Evolutionary conservation across 306 rosid species (phyloP).

Genomic region (Acmispon strigosus): DNA sequence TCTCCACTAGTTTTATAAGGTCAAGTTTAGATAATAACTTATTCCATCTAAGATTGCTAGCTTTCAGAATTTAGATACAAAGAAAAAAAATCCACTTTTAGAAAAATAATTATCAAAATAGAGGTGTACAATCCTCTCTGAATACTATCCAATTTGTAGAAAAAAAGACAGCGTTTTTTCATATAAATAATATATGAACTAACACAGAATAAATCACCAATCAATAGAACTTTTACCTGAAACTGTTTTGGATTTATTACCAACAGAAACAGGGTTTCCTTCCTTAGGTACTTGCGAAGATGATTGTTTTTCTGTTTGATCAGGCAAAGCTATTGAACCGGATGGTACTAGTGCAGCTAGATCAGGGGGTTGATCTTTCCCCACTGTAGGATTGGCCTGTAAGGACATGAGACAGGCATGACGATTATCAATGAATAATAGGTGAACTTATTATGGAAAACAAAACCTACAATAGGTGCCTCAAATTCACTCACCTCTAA

Average conservation of each 20-base stretch:
- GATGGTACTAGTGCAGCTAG: constrained; percentile 79
- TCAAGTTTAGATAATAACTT: neutral
- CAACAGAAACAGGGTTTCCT: constrained; percentile 27
- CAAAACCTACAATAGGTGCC: neutral
- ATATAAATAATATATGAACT: neutral
- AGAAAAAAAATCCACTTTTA: neutral
- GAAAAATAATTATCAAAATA: neutral
- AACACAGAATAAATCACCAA: neutral
- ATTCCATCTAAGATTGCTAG: neutral
- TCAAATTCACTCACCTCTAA: constrained; percentile 65
- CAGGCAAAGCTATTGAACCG: constrained; percentile 39
- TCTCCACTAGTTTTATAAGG: neutral
- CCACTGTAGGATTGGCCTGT: constrained; percentile 82
- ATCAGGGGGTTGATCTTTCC: constrained; percentile 97
- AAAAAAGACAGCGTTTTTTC: neutral
- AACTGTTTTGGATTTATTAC: constrained; percentile 23
- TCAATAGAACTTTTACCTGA: constrained; percentile 36
- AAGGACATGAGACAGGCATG: neutral
- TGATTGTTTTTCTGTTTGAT: constrained; percentile 46
- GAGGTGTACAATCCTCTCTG: neutral
- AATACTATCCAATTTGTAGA: constrained; percentile 9
- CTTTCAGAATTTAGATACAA: neutral
- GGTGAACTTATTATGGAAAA: neutral
- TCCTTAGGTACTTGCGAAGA: constrained; percentile 35
- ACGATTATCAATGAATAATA: neutral